Base-by-base conservation (phyloP, 257 asterid species). In the Sherardia arvensis region DNA sequence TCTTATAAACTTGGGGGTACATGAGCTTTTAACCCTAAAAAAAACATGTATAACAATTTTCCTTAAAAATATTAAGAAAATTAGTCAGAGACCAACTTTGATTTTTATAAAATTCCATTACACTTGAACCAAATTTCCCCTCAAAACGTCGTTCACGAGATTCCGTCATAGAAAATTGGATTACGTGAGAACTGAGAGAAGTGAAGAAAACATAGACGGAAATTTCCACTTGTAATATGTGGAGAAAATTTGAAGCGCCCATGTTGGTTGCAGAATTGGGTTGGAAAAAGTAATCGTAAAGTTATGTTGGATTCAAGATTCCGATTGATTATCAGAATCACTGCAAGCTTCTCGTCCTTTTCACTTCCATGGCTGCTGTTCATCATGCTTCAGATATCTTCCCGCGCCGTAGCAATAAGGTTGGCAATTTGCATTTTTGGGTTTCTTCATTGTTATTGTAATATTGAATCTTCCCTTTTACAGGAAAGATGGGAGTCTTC, bases 401-500 rank as follows among this genome's bases (percentile, higher is more conserved):
- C 69, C 32, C 66, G 73, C n/a, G 73, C 79, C 30, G 72, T 71
- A 34, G 84, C 90, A 3, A 87, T 87, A 73, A 82, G 92, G 94
- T 81, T 8, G 3, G 32, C 49, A 29, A 62, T 7, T 32, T 62
- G 23, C 34, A 34, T 49, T 10, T 7, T 17, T 43, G 1, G 30
- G 18, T 56, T 7, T 20, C n/a, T 32, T 48, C 2, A 23, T 7
- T 29, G 22, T 17, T 49, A 47, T 5, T 34, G 3, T 55, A 11
- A 14, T 63, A 12, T 69, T 67, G 33, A 66, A 30, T 8, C 40
- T 43, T 71, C 56, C 28, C 36, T 40, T 7, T 48, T 48, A 32
- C 78, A 89, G 96, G 78, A 90, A 74, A 74, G 95, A 88, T 76
- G 85, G 40, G 69, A 78, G 90, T 76, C 70, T 82, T 76, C 79